These are phyloP conservation scores for Fusarium chlamydosporum DNA, from an alignment of 2,329 filamentous ascomycete genomes.

Conservation along the genomic window DNA sequence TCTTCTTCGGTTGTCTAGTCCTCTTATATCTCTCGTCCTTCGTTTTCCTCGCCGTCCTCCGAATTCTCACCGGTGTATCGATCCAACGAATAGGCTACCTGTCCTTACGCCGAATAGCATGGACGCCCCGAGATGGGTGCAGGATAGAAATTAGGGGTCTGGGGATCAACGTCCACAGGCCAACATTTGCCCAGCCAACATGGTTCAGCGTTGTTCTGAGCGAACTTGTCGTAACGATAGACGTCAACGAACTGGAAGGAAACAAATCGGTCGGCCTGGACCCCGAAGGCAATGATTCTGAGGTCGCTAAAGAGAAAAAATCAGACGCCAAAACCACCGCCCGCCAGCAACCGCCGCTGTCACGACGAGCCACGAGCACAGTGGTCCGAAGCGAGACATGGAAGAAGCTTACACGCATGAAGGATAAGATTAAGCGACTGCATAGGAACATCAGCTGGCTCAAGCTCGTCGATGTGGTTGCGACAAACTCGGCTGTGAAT, in stretches of 20 bases:
- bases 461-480: slow-evolving; percentile 88
- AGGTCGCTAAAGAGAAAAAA: slow-evolving; percentile 47
- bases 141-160: slow-evolving; percentile 91
- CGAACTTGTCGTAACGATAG: slow-evolving; percentile 86
- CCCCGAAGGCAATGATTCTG: slow-evolving; percentile 50
- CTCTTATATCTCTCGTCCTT: slow-evolving; percentile 93
- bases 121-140: slow-evolving; percentile 89
- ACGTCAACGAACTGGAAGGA: slow-evolving; percentile 75
- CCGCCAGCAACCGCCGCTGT: slow-evolving; percentile 32
- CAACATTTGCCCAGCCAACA: slow-evolving; percentile 96
- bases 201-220: slow-evolving; percentile 93
- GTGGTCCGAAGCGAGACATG: slow-evolving; percentile 78
- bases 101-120: slow-evolving; percentile 90
- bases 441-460: slow-evolving; percentile 92
- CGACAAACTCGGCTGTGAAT: slow-evolving; percentile 81
- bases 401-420: slow-evolving; percentile 81
- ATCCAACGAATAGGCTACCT: slow-evolving; percentile 96
- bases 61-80: slow-evolving; percentile 92
- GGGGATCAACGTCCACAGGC: slow-evolving; percentile 88
- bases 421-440: slow-evolving; percentile 87
- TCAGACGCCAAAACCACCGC: slow-evolving; percentile 49
- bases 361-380: slow-evolving; percentile 29
- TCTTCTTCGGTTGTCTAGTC: slow-evolving; percentile 86
- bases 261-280: slow-evolving; percentile 56
- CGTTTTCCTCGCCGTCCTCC: slow-evolving; percentile 90